phyloP scores from a whole-genome alignment of 257 asterid species.

The Petunia axillaris region DNA sequence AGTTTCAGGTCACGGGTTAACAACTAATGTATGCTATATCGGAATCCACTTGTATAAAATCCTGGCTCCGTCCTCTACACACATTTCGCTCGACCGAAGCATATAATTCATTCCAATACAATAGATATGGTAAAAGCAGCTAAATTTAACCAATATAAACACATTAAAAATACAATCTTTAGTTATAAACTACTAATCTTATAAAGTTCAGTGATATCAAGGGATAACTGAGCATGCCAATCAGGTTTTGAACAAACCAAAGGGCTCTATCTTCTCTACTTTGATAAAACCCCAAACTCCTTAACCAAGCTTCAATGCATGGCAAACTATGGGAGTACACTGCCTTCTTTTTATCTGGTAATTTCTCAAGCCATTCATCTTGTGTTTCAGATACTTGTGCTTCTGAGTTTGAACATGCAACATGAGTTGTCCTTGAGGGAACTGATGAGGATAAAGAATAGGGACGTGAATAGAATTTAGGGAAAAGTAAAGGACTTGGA shows the following conservation, averaged over 20 bases:
- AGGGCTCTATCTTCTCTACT: slow-evolving; percentile 85
- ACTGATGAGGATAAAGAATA: slow-evolving; percentile 33
- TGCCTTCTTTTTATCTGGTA: slow-evolving; percentile 88
- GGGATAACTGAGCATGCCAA: slow-evolving; percentile 90
- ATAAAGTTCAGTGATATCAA: slow-evolving; percentile 83
- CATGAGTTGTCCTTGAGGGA: slow-evolving; percentile 36
- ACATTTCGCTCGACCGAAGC: neutral
- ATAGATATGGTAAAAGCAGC: neutral
- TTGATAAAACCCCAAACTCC: slow-evolving; percentile 74
- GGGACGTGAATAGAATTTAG: slow-evolving; percentile 40
- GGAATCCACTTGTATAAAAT: no score
- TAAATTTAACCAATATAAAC: neutral
- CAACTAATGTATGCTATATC: no score
- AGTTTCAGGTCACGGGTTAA: no score
- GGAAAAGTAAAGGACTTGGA: slow-evolving; percentile 32
- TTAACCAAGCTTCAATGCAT: slow-evolving; percentile 93
- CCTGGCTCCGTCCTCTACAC: neutral
- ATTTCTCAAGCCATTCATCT: slow-evolving; percentile 85
- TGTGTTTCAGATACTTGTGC: slow-evolving; percentile 49
- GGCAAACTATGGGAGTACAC: slow-evolving; percentile 94
- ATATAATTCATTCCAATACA: neutral
- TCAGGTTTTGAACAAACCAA: slow-evolving; percentile 86
- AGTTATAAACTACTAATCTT: slow-evolving; percentile 52
- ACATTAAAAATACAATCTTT: no score
- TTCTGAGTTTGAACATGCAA: slow-evolving; percentile 48